These are phyloP conservation scores for Solidago caesia DNA, from an alignment of 129 eudicot species.

Conservation along the genomic window DNA sequence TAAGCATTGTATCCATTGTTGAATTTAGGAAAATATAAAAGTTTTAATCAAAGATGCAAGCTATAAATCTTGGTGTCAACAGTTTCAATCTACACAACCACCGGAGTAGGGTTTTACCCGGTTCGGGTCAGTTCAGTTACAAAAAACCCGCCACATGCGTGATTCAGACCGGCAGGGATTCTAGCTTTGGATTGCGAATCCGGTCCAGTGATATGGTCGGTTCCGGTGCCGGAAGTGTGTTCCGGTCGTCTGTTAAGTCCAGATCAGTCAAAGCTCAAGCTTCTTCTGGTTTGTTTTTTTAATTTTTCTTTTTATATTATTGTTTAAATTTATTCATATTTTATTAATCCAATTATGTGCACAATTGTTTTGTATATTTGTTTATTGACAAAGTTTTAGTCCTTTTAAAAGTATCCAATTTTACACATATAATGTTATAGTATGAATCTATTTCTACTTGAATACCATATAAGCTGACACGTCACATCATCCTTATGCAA, in stretches of 20 bases:
- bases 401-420: not conserved
- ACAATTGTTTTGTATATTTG: not conserved
- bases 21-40: constrained; percentile 18
- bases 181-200: constrained; percentile 35
- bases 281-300: constrained; percentile 47
- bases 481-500: no score
- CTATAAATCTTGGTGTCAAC: constrained; percentile 35
- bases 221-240: constrained; percentile 31
- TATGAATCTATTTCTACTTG: no score
- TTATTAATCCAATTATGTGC: not conserved
- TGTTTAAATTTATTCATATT: not conserved
- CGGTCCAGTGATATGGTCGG: constrained; percentile 37
- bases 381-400: not conserved
- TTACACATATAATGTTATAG: no score
- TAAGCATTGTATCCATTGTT: constrained; percentile 22
- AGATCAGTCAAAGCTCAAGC: constrained; percentile 82
- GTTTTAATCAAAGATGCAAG: constrained; percentile 54
- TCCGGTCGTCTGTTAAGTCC: constrained; percentile 49
- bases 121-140: constrained; percentile 20
- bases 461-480: no score
- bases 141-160: constrained; percentile 16
- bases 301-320: not conserved
- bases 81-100: constrained; percentile 35
- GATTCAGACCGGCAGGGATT: constrained; percentile 26
- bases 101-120: constrained; percentile 36